A percentile compares a stretch with the other conserved stretches of the same genome.
Conservation (phyloP, 768 basidiomycete species). For the Epithele typhae region DNA sequence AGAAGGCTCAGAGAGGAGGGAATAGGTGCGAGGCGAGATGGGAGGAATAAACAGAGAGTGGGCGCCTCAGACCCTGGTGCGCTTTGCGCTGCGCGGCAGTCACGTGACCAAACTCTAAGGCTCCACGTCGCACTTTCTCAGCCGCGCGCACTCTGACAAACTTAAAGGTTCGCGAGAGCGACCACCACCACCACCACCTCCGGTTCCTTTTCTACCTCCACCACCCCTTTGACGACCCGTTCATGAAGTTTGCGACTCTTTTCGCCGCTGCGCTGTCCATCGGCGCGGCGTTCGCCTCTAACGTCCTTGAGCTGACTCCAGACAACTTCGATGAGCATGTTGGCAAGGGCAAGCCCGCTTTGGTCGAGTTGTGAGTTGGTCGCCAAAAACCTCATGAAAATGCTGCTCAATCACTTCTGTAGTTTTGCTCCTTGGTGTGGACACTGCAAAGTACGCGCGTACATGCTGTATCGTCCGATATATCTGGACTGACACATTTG, state of each 20-base stretch:
- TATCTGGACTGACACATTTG: conserved; percentile 6
- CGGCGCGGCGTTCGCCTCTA: conserved; percentile 62
- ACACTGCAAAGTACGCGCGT: conserved; percentile 70
- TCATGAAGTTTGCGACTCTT: conserved; percentile 21
- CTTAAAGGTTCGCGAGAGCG: conserved; percentile 9
- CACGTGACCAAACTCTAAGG: too few relatives aligned
- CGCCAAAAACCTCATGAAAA: too few relatives aligned
- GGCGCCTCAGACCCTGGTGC: too few relatives aligned
- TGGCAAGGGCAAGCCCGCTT: conserved; percentile 76
- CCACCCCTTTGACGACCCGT: conserved; percentile 53
- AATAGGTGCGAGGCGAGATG: too few relatives aligned
- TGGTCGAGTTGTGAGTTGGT: conserved; percentile 83
- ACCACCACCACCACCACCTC: background rate
- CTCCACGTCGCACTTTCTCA: conserved; percentile 18
- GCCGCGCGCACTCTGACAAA: conserved; percentile 10
- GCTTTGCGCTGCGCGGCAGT: too few relatives aligned
- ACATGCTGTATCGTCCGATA: background rate
- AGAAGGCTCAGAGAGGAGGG: too few relatives aligned
- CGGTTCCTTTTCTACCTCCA: conserved; percentile 8
- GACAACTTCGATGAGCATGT: conserved; percentile 72
- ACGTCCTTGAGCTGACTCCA: conserved; percentile 76
- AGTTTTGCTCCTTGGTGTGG: conserved; percentile 92
- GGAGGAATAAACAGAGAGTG: too few relatives aligned
- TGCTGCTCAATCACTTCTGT: background rate
- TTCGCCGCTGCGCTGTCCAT: conserved; percentile 49